Evolutionary conservation across 805 yeast species (phyloP), one percentile per base, ranked within the genome.

Genomic region (Metschnikowia bowlesiae): DNA sequence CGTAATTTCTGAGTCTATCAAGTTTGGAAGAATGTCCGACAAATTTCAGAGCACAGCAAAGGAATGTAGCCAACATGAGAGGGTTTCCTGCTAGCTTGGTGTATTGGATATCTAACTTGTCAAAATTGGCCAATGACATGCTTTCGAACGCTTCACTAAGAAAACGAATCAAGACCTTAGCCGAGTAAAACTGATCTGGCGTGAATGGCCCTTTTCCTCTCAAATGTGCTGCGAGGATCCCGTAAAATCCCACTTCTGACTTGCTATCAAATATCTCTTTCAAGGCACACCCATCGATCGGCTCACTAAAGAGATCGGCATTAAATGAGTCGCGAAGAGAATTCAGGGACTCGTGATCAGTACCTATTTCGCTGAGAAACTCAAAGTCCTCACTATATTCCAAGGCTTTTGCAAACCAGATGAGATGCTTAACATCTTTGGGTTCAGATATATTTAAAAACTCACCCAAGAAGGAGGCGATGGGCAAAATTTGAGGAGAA

Each of bases 1-100:
- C 68, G 49, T 74, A 73, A 54, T 83, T 85, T 55, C 90, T 75
- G 8, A 80, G 56, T 51, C 83, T 74, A 14, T 78, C 83, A 33
- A 80, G 70, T 35, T 69, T 66, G 0, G 66, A 51, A 8, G 74
- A 62, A 0, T 66, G 47, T 1, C 73, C 58, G 33, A 76, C 62
- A 30, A 73, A 74, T 8, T 67, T 65, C 5, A 70, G 53, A 7
- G 77, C 59, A 9, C 80, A 64, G 13, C 61, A 50, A 10, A 69
- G 54, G 18, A 69, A 43, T 1, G 62, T 57, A 1, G 73, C 65
- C 6, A 64, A 57, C 39, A 60, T 72, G 47, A 66, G 56, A 28
- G 70, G 79, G 22, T 46, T 54, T 41, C 61, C 68, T 50, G 56
- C 63, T 42, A 68, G 61, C 44, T 48, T 63, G 48, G 63, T 69